Evolutionary conservation across 2,329 filamentous ascomycete species (phyloP).

Genomic region (Claviceps humidiphila): DNA sequence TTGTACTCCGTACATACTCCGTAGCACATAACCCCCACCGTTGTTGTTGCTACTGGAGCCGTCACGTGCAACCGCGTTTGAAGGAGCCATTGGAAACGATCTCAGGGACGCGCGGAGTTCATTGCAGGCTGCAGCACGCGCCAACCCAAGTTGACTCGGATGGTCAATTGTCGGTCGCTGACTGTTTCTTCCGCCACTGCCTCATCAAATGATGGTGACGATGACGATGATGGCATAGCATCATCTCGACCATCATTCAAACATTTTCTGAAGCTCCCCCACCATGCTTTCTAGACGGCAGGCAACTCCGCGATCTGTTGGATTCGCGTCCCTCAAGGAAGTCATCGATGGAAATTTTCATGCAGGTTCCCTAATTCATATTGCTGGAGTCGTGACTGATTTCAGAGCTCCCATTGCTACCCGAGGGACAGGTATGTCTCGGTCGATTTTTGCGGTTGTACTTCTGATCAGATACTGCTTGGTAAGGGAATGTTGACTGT

Average conservation of each 20-base stretch:
- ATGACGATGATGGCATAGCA: background rate
- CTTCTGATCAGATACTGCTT: background rate
- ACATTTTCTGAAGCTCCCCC: background rate
- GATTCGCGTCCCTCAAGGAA: conserved; percentile 22
- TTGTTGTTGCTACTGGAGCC: background rate
- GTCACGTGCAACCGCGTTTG: conserved; percentile 3
- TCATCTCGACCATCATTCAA: background rate
- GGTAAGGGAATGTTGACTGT: conserved; percentile 1
- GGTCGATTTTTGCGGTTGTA: background rate
- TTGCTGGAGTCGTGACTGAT: conserved; percentile 63
- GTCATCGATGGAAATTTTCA: conserved; percentile 27
- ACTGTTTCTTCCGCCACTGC: background rate
- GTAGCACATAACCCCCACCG: no score
- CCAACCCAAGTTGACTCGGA: background rate
- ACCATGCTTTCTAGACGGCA: conserved; percentile 5
- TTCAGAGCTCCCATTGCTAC: conserved; percentile 39
- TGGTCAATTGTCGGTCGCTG: background rate
- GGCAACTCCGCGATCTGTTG: conserved; percentile 4
- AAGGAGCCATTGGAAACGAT: background rate
- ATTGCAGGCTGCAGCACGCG: background rate
- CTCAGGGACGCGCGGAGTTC: background rate
- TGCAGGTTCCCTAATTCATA: conserved; percentile 29
- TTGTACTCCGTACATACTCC: no score
- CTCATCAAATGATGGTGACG: background rate
- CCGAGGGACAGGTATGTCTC: conserved; percentile 34